Evolutionary conservation across 75 land plant genomes (phyloP).

Genomic region (Sequoiadendron giganteum): DNA sequence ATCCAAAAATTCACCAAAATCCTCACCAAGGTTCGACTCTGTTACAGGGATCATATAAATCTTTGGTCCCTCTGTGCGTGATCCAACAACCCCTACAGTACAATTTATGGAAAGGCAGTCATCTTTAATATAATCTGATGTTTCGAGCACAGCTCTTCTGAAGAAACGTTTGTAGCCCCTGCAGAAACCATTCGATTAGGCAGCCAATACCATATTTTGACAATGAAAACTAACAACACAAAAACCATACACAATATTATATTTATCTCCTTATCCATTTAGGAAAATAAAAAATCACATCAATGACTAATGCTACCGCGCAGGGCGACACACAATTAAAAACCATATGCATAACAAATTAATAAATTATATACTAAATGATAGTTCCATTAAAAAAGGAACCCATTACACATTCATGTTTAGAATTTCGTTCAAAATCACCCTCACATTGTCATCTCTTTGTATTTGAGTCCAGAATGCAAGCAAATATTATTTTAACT

Average conservation of each 20-base stretch:
- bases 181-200: slow-evolving; percentile 4
- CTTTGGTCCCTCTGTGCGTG: slow-evolving; percentile 73
- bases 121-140: slow-evolving; percentile 58
- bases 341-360: neutral
- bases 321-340: neutral
- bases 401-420: neutral
- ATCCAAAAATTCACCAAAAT: slow-evolving; percentile 68
- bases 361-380: neutral
- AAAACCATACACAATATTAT: neutral
- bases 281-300: neutral
- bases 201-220: neutral
- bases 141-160: slow-evolving; percentile 32
- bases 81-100: slow-evolving; percentile 51
- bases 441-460: neutral
- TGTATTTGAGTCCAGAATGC: neutral
- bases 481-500: neutral
- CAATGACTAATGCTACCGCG: neutral
- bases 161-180: slow-evolving; percentile 60
- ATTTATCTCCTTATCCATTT: neutral
- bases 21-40: slow-evolving; percentile 60
- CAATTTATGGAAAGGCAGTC: slow-evolving; percentile 58
- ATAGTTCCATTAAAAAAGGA: neutral
- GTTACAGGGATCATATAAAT: slow-evolving; percentile 55
- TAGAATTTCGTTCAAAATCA: neutral
- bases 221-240: neutral